These are phyloP conservation scores for Aphanomyces astaci DNA, from an alignment of 352 stramenopile species.

Conservation along the genomic window DNA sequence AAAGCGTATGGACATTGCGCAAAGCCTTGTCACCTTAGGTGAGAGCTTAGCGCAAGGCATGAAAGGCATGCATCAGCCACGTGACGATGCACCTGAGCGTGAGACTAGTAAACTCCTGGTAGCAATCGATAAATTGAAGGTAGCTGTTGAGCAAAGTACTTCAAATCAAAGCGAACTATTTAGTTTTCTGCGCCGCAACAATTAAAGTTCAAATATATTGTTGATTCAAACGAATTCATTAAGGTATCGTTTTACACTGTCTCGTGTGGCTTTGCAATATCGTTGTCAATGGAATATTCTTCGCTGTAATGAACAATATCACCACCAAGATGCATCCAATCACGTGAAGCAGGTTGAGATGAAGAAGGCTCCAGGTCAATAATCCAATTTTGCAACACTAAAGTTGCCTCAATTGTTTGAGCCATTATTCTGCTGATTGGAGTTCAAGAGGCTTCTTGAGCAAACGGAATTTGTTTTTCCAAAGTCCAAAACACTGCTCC, in stretches of 20 bases:
- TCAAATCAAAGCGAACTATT: not conserved
- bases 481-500: not conserved
- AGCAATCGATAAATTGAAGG: not conserved
- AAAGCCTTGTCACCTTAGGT: not conserved
- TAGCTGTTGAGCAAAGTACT: not conserved
- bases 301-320: not conserved
- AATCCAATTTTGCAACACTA: not conserved
- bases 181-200: not conserved
- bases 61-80: not conserved
- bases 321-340: not conserved
- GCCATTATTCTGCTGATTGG: not conserved
- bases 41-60: not conserved
- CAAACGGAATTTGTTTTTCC: conserved; percentile 1
- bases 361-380: not conserved
- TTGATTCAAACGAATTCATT: not conserved
- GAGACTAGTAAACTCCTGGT: not conserved
- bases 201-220: not conserved
- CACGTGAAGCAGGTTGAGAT: not conserved
- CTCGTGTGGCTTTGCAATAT: not conserved
- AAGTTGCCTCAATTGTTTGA: not conserved
- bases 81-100: not conserved
- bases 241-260: not conserved
- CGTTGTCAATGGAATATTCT: not conserved
- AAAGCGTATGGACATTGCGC: not conserved
- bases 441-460: not conserved